Conservation (phyloP, 768 basidiomycete species). For the Pilatotrama ljubarskyi region DNA sequence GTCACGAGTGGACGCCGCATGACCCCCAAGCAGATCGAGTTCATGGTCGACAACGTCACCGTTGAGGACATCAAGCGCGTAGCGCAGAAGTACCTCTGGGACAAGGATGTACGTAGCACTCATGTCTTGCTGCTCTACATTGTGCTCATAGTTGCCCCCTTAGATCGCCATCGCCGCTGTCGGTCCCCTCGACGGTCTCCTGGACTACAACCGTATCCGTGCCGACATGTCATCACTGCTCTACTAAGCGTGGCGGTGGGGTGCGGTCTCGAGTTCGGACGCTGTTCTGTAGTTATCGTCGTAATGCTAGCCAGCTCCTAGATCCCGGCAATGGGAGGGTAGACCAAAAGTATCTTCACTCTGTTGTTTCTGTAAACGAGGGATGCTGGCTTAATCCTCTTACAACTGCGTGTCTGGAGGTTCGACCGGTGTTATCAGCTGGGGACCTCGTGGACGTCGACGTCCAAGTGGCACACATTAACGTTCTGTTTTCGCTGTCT, state of each 20-base stretch:
- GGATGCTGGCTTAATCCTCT: slow-evolving; percentile 1
- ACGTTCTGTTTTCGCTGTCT: no score
- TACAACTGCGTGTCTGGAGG: no score
- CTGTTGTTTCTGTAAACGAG: slow-evolving; percentile 9
- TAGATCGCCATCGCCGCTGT: slow-evolving; percentile 86
- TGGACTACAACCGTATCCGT: slow-evolving; percentile 92
- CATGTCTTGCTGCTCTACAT: slow-evolving; percentile 1
- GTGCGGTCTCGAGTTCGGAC: slow-evolving; percentile 9
- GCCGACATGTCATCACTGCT: slow-evolving; percentile 79
- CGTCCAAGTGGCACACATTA: no score
- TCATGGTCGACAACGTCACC: slow-evolving; percentile 86
- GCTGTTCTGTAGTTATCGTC: slow-evolving; percentile 20
- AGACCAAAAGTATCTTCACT: slow-evolving; percentile 24
- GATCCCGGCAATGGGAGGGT: slow-evolving; percentile 13
- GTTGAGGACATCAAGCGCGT: slow-evolving; percentile 89
- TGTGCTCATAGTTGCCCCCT: slow-evolving; percentile 7
- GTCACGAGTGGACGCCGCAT: slow-evolving; percentile 90
- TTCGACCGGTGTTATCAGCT: no score
- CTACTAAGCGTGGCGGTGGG: slow-evolving; percentile 44
- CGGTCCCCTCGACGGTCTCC: slow-evolving; percentile 86
- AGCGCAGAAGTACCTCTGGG: slow-evolving; percentile 96
- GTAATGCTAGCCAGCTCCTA: slow-evolving; percentile 22
- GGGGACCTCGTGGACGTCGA: no score
- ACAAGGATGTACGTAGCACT: slow-evolving; percentile 73
- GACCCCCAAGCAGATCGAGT: slow-evolving; percentile 93